Conservation (phyloP, 768 basidiomycete genomes). For the Lentinus tigrinus region DNA sequence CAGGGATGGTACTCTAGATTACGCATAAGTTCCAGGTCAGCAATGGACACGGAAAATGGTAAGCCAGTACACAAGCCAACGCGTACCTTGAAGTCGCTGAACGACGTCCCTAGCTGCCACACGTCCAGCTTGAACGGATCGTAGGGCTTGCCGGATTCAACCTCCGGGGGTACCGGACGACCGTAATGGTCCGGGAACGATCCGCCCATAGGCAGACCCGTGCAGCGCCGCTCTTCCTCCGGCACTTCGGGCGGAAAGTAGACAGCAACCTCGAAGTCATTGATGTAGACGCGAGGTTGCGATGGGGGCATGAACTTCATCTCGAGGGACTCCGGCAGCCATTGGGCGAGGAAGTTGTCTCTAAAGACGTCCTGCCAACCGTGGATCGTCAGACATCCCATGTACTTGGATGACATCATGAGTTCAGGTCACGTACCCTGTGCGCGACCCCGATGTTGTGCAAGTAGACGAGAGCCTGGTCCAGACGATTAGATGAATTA, state of each 20-base stretch:
- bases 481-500: not conserved
- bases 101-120: too few relatives aligned
- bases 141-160: too few relatives aligned
- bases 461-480: constrained; percentile 24
- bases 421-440: constrained; percentile 22
- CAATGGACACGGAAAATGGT: too few relatives aligned
- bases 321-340: constrained; percentile 30
- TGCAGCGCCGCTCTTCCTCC: constrained; percentile 1
- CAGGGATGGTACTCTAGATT: too few relatives aligned
- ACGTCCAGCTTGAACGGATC: too few relatives aligned
- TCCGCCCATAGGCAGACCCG: not conserved
- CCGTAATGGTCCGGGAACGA: not conserved
- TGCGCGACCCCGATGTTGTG: constrained; percentile 26
- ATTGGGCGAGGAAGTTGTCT: constrained; percentile 33
- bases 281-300: constrained; percentile 32
- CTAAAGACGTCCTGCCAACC: constrained; percentile 27
- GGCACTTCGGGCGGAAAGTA: constrained; percentile 26
- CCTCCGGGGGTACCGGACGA: too few relatives aligned
- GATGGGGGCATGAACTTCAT: constrained; percentile 8
- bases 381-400: not conserved
- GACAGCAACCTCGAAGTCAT: constrained; percentile 33
- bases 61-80: too few relatives aligned
- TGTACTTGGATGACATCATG: not conserved
- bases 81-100: too few relatives aligned
- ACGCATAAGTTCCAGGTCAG: too few relatives aligned